A percentile compares a stretch with the other conserved stretches of the same genome.
Evolutionary conservation across 768 basidiomycete species (phyloP).

Genomic region (Tylopilus intermedius): DNA sequence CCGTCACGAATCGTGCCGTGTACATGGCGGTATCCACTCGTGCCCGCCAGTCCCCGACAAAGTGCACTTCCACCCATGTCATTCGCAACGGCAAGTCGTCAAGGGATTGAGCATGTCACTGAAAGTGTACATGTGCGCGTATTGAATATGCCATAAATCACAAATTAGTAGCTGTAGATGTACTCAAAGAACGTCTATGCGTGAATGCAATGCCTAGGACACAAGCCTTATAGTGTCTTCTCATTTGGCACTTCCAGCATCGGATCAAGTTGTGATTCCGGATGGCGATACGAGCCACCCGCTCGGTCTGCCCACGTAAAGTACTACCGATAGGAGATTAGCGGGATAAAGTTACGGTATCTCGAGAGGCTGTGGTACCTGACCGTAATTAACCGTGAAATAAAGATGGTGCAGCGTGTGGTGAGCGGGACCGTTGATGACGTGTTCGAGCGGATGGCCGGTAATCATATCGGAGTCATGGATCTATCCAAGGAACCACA

Average conservation of each 20-base stretch:
- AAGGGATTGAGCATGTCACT: not conserved
- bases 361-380: slow-evolving; percentile 44
- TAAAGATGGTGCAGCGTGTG: slow-evolving; percentile 96
- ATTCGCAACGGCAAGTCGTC: no score
- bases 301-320: slow-evolving; percentile 91
- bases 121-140: not conserved
- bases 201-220: not conserved
- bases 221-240: slow-evolving; percentile 17
- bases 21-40: no score
- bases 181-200: slow-evolving; percentile 13
- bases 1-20: no score
- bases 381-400: slow-evolving; percentile 95
- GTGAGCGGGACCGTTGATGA: slow-evolving; percentile 98
- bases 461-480: slow-evolving; percentile 99
- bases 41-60: no score
- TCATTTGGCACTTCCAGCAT: slow-evolving; percentile 52
- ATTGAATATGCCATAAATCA: slow-evolving; percentile 2
- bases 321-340: slow-evolving; percentile 54
- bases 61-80: no score
- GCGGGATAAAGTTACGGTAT: slow-evolving; percentile 1
- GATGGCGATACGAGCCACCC: slow-evolving; percentile 85
- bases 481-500: slow-evolving; percentile 48
- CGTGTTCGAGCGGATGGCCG: slow-evolving; percentile 76
- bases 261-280: slow-evolving; percentile 79
- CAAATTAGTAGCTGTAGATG: slow-evolving; percentile 21